Evolutionary conservation across 2,329 filamentous ascomycete genomes (phyloP).

Genomic region (Cladophialophora immunda): DNA sequence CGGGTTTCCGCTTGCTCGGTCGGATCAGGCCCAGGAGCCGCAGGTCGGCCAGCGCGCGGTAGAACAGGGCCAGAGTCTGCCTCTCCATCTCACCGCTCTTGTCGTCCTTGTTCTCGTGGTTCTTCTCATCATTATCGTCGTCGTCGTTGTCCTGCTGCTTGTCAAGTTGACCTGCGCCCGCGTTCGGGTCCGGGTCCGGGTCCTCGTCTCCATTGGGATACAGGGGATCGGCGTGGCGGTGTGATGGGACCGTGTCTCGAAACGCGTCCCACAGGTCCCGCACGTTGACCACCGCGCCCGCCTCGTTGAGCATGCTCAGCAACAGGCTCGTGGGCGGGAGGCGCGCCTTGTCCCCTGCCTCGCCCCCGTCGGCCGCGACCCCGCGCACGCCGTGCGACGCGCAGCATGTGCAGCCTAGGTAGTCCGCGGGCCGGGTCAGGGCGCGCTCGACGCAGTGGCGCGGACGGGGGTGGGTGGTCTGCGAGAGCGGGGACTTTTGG

Average conservation of each 20-base stretch:
- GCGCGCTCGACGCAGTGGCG: slow-evolving; percentile 68
- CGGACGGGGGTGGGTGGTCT: slow-evolving; percentile 66
- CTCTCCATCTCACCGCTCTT: slow-evolving; percentile 31
- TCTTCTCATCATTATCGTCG: slow-evolving; percentile 52
- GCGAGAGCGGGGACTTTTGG: slow-evolving; percentile 63
- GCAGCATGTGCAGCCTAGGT: slow-evolving; percentile 65
- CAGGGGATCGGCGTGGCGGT: too few species aligned
- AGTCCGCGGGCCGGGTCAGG: slow-evolving; percentile 67
- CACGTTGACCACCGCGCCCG: slow-evolving; percentile 67
- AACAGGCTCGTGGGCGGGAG: slow-evolving; percentile 68
- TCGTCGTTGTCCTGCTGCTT: slow-evolving; percentile 55
- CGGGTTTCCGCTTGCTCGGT: slow-evolving; percentile 63
- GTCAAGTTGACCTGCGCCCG: slow-evolving; percentile 50
- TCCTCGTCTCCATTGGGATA: neutral
- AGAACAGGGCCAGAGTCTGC: slow-evolving; percentile 74
- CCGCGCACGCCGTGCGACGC: neutral
- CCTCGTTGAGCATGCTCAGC: slow-evolving; percentile 71
- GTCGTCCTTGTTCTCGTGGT: slow-evolving; percentile 1
- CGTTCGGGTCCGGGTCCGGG: slow-evolving; percentile 9
- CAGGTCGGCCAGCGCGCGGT: slow-evolving; percentile 83
- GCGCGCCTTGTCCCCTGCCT: slow-evolving; percentile 53
- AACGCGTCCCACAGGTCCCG: slow-evolving; percentile 70
- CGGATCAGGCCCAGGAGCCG: slow-evolving; percentile 87
- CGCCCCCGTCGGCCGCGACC: neutral
- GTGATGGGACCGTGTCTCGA: slow-evolving; percentile 36